A percentile compares a stretch with the other conserved stretches of the same genome.
phyloP scores from a whole-genome alignment of 345 rosid genomes.

The Passiflora organensis region DNA sequence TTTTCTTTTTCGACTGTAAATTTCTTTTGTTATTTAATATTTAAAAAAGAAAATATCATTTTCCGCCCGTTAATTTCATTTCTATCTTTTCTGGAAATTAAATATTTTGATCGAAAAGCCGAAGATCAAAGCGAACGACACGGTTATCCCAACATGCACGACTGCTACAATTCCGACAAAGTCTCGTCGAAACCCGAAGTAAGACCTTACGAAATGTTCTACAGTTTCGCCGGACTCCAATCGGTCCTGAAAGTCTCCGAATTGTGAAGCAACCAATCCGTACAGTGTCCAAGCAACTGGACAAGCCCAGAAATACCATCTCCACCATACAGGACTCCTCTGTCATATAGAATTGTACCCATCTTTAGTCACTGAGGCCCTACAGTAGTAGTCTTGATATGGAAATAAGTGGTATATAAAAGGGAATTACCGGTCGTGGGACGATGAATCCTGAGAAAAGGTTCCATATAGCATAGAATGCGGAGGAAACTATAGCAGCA shows the following conservation, averaged over 20 bases:
- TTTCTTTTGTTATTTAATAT: too few species aligned
- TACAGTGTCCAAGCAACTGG: slow-evolving; percentile 54
- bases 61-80: too few species aligned
- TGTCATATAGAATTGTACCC: slow-evolving; percentile 21
- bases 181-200: slow-evolving; percentile 56
- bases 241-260: slow-evolving; percentile 36
- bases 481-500: slow-evolving; percentile 43
- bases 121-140: slow-evolving; percentile 59
- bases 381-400: background rate
- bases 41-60: too few species aligned
- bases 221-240: slow-evolving; percentile 45
- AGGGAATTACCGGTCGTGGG: slow-evolving; percentile 39
- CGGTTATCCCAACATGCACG: slow-evolving; percentile 38
- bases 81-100: slow-evolving; percentile 68
- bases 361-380: too few species aligned
- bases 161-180: slow-evolving; percentile 50
- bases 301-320: slow-evolving; percentile 59
- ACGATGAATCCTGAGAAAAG: slow-evolving; percentile 59
- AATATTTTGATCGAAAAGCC: slow-evolving; percentile 62
- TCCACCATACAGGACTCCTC: slow-evolving; percentile 67
- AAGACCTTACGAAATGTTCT: slow-evolving; percentile 42
- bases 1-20: too few species aligned
- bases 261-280: slow-evolving; percentile 50
- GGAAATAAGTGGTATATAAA: background rate
- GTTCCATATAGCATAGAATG: slow-evolving; percentile 49